These are phyloP conservation scores for Populus euphratica DNA, from an alignment of 345 rosid species.

Conservation along the genomic window DNA sequence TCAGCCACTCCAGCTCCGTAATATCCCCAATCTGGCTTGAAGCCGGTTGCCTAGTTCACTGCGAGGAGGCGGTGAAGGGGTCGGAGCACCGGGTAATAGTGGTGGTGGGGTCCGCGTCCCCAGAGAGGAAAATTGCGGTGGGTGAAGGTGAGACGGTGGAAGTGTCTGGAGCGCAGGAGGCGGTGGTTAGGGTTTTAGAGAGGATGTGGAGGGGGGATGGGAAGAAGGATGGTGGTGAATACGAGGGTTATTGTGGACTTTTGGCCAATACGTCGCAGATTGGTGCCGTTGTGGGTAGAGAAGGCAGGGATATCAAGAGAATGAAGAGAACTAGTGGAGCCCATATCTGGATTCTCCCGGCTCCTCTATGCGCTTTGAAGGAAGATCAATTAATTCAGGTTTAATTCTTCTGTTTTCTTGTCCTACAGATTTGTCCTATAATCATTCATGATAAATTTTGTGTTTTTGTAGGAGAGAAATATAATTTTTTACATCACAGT, in stretches of 20 bases:
- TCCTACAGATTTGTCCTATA: no score
- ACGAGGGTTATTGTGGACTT: constrained; percentile 44
- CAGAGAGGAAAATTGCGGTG: constrained; percentile 8
- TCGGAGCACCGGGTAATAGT: constrained; percentile 14
- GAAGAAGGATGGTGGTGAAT: constrained; percentile 20
- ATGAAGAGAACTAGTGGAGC: constrained; percentile 54
- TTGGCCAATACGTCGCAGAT: constrained; percentile 49
- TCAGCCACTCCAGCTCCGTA: constrained; percentile 20
- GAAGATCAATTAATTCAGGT: constrained; percentile 63
- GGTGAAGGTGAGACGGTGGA: constrained; percentile 9
- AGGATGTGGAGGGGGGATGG: constrained; percentile 52
- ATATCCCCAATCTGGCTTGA: constrained; percentile 20
- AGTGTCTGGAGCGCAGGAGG: constrained; percentile 51
- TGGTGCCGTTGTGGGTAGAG: constrained; percentile 47
- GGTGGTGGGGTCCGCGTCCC: constrained; percentile 8
- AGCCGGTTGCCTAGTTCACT: constrained; percentile 13
- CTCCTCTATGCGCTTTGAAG: constrained; percentile 46
- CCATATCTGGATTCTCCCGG: constrained; percentile 45
- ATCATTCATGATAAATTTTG: no score
- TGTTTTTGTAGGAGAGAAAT: no score
- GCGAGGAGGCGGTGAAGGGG: background rate
- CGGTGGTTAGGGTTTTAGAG: constrained; percentile 58
- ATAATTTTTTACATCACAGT: no score
- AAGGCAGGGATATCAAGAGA: constrained; percentile 40
- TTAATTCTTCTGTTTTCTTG: background rate